Base-by-base conservation (phyloP, 1,284 basidiomycete species). In the Tylopilus microsporus region DNA sequence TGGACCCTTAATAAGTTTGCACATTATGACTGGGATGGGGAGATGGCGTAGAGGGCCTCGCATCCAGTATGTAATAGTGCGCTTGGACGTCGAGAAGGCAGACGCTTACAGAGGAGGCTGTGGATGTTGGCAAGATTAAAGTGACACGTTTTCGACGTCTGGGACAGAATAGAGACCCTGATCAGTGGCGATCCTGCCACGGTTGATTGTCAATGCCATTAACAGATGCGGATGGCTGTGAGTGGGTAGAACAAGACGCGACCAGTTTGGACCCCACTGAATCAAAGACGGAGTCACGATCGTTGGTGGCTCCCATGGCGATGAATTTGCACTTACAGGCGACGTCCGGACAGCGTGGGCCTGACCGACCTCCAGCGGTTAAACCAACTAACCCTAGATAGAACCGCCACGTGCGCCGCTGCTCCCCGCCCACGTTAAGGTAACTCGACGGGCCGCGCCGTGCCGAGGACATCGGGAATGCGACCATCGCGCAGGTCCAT, bases 21-120 rank as follows among this genome's bases (percentile, higher is more conserved):
- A 18, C 80, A 74, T 9, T 87, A 85, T 69, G 74, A 73, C 42
- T 91, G 87, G 87, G 87, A 89, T 67, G 88, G 86, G 3, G 79
- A 85, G 42, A 53, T 21, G 52, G 49, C 21, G 61, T 55, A 46
- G 53, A 43, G 32, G 41, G 3, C 16, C 39, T 19, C n/a, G 15
- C 5, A 10, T 13, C 6, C 5, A 32, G 32, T 19, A 49, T 57
- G 53, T 65, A 53, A 66, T 54, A 49, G 54, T 42, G 60, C 50
- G 53, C 53, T 46, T 39, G n/a, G 58, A 53, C 56, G 61, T 60
- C 66, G 61, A 64, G 66, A 60, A 63, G 9, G 12, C 25, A 19
- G 48, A 56, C 59, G 32, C 25, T 21, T 48, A n/a, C 34, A 41
- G 37, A 41, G 54, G 57, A 55, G 58, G 61, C 63, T 55, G 65